Percentiles rank a stretch among this genome's conserved stretches.
Conservation (phyloP, 73 alveolate species). For the Tetrahymena borealis region DNA sequence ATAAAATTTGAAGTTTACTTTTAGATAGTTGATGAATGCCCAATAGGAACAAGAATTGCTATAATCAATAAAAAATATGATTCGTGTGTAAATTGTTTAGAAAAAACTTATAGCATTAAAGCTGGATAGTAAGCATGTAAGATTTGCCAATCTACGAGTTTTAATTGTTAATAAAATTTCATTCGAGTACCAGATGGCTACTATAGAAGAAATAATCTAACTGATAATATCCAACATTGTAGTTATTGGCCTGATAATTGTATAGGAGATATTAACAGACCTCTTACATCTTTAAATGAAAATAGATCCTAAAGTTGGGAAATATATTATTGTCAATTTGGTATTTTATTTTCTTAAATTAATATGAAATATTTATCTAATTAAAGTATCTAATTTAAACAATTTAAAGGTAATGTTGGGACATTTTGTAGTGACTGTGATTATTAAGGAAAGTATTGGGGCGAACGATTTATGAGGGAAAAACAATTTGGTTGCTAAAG, state of each 20-base stretch:
- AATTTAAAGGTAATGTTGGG: neutral
- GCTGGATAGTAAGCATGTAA: neutral
- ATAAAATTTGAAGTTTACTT: neutral
- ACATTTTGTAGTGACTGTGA: neutral
- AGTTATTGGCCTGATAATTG: neutral
- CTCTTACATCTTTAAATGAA: neutral
- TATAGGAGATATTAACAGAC: neutral
- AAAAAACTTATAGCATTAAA: neutral
- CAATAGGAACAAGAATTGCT: neutral
- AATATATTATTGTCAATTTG: neutral
- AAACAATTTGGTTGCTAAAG: neutral
- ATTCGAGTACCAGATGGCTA: neutral
- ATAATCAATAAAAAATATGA: neutral
- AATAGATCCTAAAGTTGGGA: neutral
- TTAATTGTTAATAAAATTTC: neutral
- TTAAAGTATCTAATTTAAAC: neutral
- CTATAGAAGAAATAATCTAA: neutral
- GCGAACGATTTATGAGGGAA: neutral
- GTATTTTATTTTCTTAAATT: neutral
- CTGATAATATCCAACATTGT: neutral
- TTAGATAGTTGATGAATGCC: neutral
- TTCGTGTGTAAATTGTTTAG: neutral
- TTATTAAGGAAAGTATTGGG: neutral
- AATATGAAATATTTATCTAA: neutral
- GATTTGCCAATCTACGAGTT: neutral